A percentile compares a stretch with the other conserved stretches of the same genome.
These are phyloP conservation scores for Flaveria ramosissima DNA, from an alignment of 129 eudicot genomes.

Conservation along the genomic window DNA sequence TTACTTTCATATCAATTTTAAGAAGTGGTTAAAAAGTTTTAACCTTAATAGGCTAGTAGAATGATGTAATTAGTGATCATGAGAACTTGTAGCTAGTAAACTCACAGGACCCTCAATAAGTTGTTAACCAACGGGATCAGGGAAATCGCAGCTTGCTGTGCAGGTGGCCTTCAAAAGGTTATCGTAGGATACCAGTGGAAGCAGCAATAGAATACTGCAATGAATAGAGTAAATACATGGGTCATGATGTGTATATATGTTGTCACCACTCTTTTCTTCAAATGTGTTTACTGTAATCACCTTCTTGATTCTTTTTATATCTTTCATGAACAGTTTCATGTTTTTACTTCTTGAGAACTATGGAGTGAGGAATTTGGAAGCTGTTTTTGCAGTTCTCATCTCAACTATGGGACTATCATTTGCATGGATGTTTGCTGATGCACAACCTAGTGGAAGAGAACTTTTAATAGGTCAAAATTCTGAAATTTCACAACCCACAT, in stretches of 20 bases:
- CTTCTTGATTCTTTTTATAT: conserved; percentile 11
- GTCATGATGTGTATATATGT: neutral
- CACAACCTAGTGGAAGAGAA: conserved; percentile 77
- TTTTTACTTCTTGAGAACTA: conserved; percentile 92
- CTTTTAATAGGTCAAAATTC: conserved; percentile 63
- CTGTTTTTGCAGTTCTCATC: conserved; percentile 89
- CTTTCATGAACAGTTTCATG: conserved; percentile 61
- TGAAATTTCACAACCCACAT: neutral
- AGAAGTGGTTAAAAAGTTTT: too few relatives aligned
- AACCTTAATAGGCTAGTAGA: too few relatives aligned
- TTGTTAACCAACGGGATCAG: neutral
- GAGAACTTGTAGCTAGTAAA: too few relatives aligned
- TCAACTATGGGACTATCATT: conserved; percentile 89
- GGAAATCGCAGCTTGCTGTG: too few relatives aligned
- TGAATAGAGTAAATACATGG: neutral
- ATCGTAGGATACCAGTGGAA: too few relatives aligned
- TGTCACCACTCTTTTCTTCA: neutral
- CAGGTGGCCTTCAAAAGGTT: too few relatives aligned
- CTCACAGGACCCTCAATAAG: too few relatives aligned
- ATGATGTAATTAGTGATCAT: too few relatives aligned
- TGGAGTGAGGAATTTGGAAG: conserved; percentile 98
- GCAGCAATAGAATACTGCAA: neutral
- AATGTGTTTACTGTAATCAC: neutral
- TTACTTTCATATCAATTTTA: neutral
- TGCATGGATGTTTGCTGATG: conserved; percentile 95